Base-by-base conservation (phyloP, 164 flowering plant species). In the Brasenia schreberi region DNA sequence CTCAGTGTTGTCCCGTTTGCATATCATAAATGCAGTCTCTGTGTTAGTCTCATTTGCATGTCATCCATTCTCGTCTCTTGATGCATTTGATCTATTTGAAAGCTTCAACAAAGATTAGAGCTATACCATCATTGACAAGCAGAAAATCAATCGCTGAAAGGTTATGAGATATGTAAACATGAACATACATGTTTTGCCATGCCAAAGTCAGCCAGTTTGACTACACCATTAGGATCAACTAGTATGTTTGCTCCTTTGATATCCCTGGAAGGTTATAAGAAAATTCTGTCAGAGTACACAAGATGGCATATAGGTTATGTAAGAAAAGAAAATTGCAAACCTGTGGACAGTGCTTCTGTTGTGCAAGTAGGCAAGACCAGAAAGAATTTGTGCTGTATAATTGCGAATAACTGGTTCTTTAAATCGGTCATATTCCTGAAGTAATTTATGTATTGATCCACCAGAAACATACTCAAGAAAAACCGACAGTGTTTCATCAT, bases 211-310 rank as follows among this genome's bases (percentile, higher is more conserved):
- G 87, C 96, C 66, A 88, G 78, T 68, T 87, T 88, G 33, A 88
- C 74, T 64, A 82, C 78, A 53, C 96, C 90, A 79, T 71, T 79
- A 17, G 96, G 88, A 68, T 80, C 92, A 7, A 86, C 92, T 23
- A 88, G 80, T 68, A 88, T 82, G 73, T 88, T 88, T 64, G 96
- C 96, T 60, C 92, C 96, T 77, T 88, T 88, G 63, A 88, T 87
- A 66, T 88, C 96, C 81, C 96, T 88, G 80, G 27, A 61, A 23
- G 16, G 18, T 18, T 61, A 10, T 23, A n/a, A 61, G 4, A 12
- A 61, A n/a, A 7, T 7, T 18, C 63, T 11, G 33, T 61, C 63
- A 61, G 63, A 49, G 4, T 33, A 33, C 39, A 33, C 39, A 33
- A 33, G 39, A 33, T 33, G 0, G 39, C 39, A 33, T 33, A 49